phyloP scores from a whole-genome alignment of 306 rosid species.

The Corylus heterophylla region DNA sequence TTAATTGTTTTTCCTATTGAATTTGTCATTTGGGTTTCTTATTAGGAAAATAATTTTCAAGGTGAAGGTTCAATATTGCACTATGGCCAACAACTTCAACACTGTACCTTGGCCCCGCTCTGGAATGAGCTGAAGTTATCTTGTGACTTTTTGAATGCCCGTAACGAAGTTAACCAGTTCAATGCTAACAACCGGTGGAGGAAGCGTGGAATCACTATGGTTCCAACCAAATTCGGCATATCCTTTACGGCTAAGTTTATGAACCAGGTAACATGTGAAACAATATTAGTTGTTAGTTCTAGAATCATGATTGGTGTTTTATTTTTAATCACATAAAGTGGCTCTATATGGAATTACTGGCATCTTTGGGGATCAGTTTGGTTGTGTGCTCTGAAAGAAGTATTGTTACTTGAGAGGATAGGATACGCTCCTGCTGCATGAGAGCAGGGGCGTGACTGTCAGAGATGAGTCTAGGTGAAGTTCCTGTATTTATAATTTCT shows the following conservation, averaged over 20 bases:
- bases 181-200: constrained; percentile 75
- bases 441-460: constrained; percentile 12
- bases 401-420: background rate
- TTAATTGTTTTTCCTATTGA: constrained; percentile 18
- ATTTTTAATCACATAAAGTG: background rate
- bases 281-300: background rate
- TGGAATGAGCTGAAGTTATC: constrained; percentile 83
- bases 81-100: constrained; percentile 74
- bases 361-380: background rate
- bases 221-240: constrained; percentile 95
- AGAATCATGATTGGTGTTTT: background rate
- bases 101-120: constrained; percentile 67
- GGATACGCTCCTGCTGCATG: background rate
- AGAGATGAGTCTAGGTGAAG: background rate
- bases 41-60: constrained; percentile 88
- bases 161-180: constrained; percentile 63
- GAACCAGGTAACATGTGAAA: constrained; percentile 73
- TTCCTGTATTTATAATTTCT: no score
- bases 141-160: constrained; percentile 63
- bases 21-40: constrained; percentile 29
- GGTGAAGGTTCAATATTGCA: constrained; percentile 78
- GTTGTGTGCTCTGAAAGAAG: constrained; percentile 1
- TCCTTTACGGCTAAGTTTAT: constrained; percentile 79
- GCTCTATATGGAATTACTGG: background rate
- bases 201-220: constrained; percentile 90